Percentiles rank a stretch among this genome's conserved stretches.
phyloP scores from a whole-genome alignment of 352 stramenopile species.

The Globisporangium sylvaticum region DNA sequence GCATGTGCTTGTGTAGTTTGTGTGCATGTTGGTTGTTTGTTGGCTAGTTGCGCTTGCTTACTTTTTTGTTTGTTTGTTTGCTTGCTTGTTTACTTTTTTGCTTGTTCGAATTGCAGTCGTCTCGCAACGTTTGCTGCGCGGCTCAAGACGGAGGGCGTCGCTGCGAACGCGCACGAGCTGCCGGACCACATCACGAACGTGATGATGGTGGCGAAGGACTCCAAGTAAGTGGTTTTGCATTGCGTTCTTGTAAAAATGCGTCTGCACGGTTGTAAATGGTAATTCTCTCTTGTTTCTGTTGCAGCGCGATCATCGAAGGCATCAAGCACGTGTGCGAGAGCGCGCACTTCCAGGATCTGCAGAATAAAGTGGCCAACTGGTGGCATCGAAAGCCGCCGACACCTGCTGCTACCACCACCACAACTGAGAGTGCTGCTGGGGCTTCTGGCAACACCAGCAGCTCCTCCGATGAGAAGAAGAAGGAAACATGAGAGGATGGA shows the following conservation, averaged over 20 bases:
- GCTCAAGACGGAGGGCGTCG: conserved; percentile 11
- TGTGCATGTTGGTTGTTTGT: conserved; percentile 4
- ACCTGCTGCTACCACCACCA: background rate
- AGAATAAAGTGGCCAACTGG: conserved; percentile 35
- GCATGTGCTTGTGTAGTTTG: background rate
- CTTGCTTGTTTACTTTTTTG: conserved; percentile 47
- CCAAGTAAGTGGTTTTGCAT: conserved; percentile 26
- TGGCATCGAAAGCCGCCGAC: conserved; percentile 22
- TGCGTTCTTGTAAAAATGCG: background rate
- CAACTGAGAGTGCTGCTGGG: background rate
- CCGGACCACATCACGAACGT: conserved; percentile 56
- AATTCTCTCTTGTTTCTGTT: background rate
- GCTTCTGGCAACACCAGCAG: background rate
- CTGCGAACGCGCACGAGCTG: conserved; percentile 37
- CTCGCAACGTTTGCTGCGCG: conserved; percentile 9
- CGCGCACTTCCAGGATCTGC: conserved; percentile 48
- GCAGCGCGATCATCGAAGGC: conserved; percentile 51
- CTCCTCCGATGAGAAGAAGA: background rate
- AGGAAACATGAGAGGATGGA: background rate
- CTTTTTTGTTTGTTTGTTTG: conserved; percentile 20
- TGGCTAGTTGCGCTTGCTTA: conserved; percentile 10
- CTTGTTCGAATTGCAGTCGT: conserved; percentile 30
- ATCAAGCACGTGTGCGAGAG: conserved; percentile 51
- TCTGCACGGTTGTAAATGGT: background rate
- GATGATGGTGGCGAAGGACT: conserved; percentile 54